Evolutionary conservation across 2,329 filamentous ascomycete species (phyloP), one percentile per base, ranked within the genome.

Genomic region (Colletotrichum godetiae): DNA sequence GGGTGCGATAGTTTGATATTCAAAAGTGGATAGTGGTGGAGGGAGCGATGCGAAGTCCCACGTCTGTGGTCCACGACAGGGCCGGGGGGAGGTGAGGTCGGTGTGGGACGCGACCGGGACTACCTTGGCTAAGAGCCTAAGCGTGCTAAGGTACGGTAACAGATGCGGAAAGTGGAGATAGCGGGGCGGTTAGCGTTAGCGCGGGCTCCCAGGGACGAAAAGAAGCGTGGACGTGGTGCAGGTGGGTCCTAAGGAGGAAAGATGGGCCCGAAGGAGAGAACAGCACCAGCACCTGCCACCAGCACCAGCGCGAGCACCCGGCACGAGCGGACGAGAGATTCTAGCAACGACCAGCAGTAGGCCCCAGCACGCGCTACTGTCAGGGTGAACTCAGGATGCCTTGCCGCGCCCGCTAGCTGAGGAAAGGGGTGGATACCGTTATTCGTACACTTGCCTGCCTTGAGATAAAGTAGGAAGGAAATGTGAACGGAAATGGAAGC

Each of bases 221-320:
- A 5, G 46, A 52, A 15, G 24, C 60, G 52, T 49, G 19, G 19
- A 22, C 42, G 42, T 49, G n/a, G 70, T 58, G 53, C 42, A 55
- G 59, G 37, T 42, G 37, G 37, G 37, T 42, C 37, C 37, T 42
- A 42, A 42, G 37, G 37, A 42, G 37, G 60, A 65, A 73, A 73
- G 67, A 73, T 58, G 66, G 71, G 56, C 33, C 71, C 29, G 35
- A 65, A 59, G 63, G 71, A 73, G 71, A 73, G 59, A 73, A 73
- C 67, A 70, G 67, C 35, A 57, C 59, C 42, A 58, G 29, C 58
- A 52, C 53, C 29, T 65, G 31, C 19, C 19, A 56, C 59, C 31
- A 42, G 46, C 22, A 37, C 27, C 24, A 42, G 37, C 15, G 22
- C 42, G n/a, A 63, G n/a, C 31, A 5, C 29, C 60, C 52, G n/a